Conservation (phyloP, 108 stramenopile genomes). For the Ochromonas danica region DNA sequence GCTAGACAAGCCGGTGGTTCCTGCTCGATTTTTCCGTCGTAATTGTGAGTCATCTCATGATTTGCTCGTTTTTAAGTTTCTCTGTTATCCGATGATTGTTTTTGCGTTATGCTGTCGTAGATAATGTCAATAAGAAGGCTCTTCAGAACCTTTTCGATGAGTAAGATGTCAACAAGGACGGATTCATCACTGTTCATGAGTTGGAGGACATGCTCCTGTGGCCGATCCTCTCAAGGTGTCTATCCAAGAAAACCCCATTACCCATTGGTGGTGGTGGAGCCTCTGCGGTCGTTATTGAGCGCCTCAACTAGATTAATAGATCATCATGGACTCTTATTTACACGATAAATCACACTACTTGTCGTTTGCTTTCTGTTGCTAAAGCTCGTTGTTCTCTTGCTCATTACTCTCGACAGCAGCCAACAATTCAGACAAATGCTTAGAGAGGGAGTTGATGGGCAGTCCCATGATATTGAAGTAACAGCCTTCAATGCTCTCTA, state of each 20-base stretch:
- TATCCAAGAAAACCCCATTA: slow-evolving; percentile 65
- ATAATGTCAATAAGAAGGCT: slow-evolving; percentile 76
- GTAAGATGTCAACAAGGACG: slow-evolving; percentile 82
- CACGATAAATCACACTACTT: no score
- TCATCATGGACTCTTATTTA: no score
- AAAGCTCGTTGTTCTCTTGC: no score
- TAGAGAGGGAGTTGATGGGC: slow-evolving; percentile 69
- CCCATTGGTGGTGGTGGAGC: slow-evolving; percentile 98
- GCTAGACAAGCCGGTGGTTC: slow-evolving; percentile 69
- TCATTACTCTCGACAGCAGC: no score
- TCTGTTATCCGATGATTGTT: no score
- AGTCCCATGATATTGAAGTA: slow-evolving; percentile 90
- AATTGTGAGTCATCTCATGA: no score
- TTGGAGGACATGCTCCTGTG: slow-evolving; percentile 82
- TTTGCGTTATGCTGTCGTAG: no score
- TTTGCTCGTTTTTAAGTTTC: no score
- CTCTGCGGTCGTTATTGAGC: slow-evolving; percentile 87
- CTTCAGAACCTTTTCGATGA: slow-evolving; percentile 73
- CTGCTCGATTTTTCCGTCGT: slow-evolving; percentile 66
- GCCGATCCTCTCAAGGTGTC: background rate
- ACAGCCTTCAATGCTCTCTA: slow-evolving; percentile 70
- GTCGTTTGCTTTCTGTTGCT: no score
- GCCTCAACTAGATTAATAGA: slow-evolving; percentile 68
- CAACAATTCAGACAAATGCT: no score
- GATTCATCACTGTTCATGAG: slow-evolving; percentile 78